Conservation (phyloP, 345 rosid species). For the Viola odorata region DNA sequence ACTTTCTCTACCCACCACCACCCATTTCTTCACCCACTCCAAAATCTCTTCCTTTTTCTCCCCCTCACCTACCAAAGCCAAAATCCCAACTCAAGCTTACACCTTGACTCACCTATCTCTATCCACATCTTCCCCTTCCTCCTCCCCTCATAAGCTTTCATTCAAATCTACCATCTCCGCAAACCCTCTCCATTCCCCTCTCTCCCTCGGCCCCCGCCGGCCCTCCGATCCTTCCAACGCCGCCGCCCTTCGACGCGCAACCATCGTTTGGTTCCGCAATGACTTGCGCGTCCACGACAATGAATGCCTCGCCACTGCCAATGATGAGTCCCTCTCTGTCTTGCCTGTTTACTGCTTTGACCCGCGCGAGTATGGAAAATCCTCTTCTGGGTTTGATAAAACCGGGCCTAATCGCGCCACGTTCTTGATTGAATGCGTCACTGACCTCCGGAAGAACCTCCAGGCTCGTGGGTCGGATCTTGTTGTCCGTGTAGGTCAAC, state of each 20-base stretch:
- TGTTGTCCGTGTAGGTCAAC: conserved; percentile 78
- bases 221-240: conserved; percentile 81
- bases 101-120: conserved; percentile 52
- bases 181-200: conserved; percentile 74
- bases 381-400: conserved; percentile 82
- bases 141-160: conserved; percentile 41
- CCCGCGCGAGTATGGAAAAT: conserved; percentile 87
- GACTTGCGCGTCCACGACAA: conserved; percentile 95
- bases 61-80: conserved; percentile 52
- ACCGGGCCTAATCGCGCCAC: conserved; percentile 83
- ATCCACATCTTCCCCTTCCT: conserved; percentile 32
- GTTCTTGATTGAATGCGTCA: conserved; percentile 82
- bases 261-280: conserved; percentile 91
- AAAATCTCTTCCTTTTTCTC: conserved; percentile 36
- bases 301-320: conserved; percentile 76
- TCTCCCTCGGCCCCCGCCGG: conserved; percentile 79
- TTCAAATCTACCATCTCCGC: conserved; percentile 80
- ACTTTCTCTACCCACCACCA: conserved; percentile 36
- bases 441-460: conserved; percentile 85
- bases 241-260: conserved; percentile 73
- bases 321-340: conserved; percentile 75
- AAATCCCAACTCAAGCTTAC: conserved; percentile 66
- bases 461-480: conserved; percentile 90
- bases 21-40: conserved; percentile 49
- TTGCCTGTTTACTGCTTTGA: conserved; percentile 95